Evolutionary conservation across 2,329 filamentous ascomycete species (phyloP).

Genomic region (Penicillium expansum): DNA sequence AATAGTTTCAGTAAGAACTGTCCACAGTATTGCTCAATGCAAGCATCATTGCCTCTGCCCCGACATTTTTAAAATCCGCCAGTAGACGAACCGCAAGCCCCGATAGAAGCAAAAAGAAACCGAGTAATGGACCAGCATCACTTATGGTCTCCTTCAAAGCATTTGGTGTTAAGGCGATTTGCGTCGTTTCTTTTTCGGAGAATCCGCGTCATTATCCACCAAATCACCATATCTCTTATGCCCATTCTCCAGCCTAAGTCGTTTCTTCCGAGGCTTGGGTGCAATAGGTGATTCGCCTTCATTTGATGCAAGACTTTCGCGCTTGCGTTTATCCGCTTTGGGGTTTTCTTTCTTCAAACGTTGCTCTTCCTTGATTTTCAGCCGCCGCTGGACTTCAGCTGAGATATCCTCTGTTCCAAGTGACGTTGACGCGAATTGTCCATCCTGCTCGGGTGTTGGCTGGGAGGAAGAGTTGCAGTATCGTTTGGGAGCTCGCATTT

Average conservation of each 20-base stretch:
- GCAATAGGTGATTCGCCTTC: slow-evolving; percentile 20
- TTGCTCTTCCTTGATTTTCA: slow-evolving; percentile 44
- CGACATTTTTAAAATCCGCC: neutral
- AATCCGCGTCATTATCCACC: neutral
- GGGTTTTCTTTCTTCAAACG: slow-evolving; percentile 29
- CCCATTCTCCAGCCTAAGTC: slow-evolving; percentile 9
- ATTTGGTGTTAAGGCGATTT: neutral
- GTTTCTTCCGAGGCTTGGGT: slow-evolving; percentile 24
- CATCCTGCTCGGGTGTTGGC: slow-evolving; percentile 20
- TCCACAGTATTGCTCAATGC: neutral
- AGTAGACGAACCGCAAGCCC: neutral
- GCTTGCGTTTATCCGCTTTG: slow-evolving; percentile 40
- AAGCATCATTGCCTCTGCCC: neutral
- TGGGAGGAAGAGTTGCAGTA: slow-evolving; percentile 8
- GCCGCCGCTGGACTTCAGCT: slow-evolving; percentile 45
- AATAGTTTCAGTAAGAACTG: neutral
- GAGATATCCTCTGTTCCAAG: slow-evolving; percentile 46
- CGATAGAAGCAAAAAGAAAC: neutral
- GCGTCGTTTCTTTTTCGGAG: slow-evolving; percentile 6
- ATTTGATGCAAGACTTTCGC: slow-evolving; percentile 37
- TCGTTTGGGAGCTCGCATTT: slow-evolving; percentile 15
- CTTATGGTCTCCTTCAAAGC: neutral
- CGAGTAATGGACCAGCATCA: neutral
- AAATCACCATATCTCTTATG: slow-evolving; percentile 4
- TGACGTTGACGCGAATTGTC: slow-evolving; percentile 27